Evolutionary conservation across 805 yeast species (phyloP).

Genomic region (Ogataea pilisensis): DNA sequence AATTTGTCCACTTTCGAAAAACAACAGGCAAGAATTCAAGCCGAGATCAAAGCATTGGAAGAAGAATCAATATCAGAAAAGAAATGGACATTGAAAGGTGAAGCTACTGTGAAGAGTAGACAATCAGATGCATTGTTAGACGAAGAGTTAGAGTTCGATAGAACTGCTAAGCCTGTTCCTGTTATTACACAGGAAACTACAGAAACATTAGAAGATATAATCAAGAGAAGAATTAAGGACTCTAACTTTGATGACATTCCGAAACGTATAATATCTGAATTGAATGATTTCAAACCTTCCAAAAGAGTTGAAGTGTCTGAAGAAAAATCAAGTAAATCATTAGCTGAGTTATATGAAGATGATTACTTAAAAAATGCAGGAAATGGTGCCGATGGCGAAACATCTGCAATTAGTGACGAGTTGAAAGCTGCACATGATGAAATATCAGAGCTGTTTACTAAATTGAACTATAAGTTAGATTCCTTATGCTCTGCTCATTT

Average conservation of each 20-base stretch:
- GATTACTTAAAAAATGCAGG: slow-evolving; percentile 51
- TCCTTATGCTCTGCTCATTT: slow-evolving; percentile 92
- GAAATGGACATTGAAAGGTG: slow-evolving; percentile 94
- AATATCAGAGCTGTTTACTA: slow-evolving; percentile 58
- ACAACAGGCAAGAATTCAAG: slow-evolving; percentile 72
- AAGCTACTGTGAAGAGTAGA: slow-evolving; percentile 74
- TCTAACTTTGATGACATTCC: slow-evolving; percentile 82
- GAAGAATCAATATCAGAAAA: slow-evolving; percentile 86
- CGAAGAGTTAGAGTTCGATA: slow-evolving; percentile 83
- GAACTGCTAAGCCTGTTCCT: slow-evolving; percentile 94
- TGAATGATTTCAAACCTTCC: slow-evolving; percentile 56
- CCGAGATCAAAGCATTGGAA: slow-evolving; percentile 76
- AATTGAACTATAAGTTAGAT: slow-evolving; percentile 70
- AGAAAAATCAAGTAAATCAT: slow-evolving; percentile 77
- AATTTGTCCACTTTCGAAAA: slow-evolving; percentile 73
- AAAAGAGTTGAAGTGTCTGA: slow-evolving; percentile 68
- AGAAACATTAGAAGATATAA: slow-evolving; percentile 82
- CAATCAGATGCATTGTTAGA: slow-evolving; percentile 80
- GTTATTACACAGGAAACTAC: slow-evolving; percentile 88
- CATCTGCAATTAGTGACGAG: slow-evolving; percentile 52
- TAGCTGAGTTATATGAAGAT: slow-evolving; percentile 90
- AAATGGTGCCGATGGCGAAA: slow-evolving; percentile 28
- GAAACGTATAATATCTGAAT: slow-evolving; percentile 62
- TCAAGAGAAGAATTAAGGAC: slow-evolving; percentile 72
- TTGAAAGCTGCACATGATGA: slow-evolving; percentile 73